Evolutionary conservation across 768 basidiomycete species (phyloP), one percentile per base, ranked within the genome.

Genomic region (Tylopilus vinaceipallidus): DNA sequence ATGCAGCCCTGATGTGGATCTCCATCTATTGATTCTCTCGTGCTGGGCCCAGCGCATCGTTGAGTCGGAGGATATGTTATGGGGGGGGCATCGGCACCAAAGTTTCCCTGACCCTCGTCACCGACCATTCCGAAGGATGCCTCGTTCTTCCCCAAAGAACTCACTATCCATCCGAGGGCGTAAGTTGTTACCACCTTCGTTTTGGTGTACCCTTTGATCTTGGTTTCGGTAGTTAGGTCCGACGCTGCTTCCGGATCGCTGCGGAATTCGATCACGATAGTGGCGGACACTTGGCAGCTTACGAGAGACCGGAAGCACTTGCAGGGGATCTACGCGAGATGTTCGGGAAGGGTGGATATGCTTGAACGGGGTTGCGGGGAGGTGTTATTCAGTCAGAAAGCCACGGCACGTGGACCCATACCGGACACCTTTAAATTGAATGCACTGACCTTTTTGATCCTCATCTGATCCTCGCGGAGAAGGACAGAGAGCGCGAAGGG

Each of bases 21-120:
- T 82, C 80, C 3, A 69, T 82, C 13, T 82, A 77, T 56, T 80
- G 73, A 70, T 82, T 84, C 64, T 83, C 81, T 7, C 74, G 76
- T 12, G 71, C 75, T 0, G 82, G 82, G 0, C 82, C 84, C 3
- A 72, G 80, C 2, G 80, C 83, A 0, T 77, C 83, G 0, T 20
- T 77, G n/a, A n/a, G n/a, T n/a, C n/a, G n/a, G 9, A 70, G 82
- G 12, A 82, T 83, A 20, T 85, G 84, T 61, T 83, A 76, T 57
- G 84, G 84, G 57, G 51, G 42, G 12, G 33, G 55, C 19, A 7
- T 19, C 1, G 50, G 47, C 9, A 19, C 24, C 40, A 13, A 23
- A 12, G 20, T 4, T 17, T 0, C 1, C 4, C 7, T 3, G 16
- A 1, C 4, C 0, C 5, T n/a, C 2, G 0, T 0, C 4, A 8